A percentile compares a stretch with the other conserved stretches of the same genome.
These are phyloP conservation scores for Ambrosia hybrid DNA, from an alignment of 140 eudicot genomes.

Conservation along the genomic window DNA sequence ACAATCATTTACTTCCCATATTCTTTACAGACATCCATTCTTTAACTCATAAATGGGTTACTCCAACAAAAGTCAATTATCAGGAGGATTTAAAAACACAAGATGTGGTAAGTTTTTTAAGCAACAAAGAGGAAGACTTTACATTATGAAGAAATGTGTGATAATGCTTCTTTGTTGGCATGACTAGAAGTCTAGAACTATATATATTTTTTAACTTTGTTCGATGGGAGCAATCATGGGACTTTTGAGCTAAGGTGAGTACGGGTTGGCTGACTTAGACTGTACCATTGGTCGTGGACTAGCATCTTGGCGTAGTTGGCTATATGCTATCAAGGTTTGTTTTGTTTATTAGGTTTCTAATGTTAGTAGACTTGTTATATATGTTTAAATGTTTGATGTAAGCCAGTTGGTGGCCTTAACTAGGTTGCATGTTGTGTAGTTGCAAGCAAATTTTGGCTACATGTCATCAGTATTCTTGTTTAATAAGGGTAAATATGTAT, in stretches of 20 bases:
- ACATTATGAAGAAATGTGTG: conserved; percentile 80
- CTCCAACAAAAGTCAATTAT: conserved; percentile 9
- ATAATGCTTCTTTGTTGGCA: conserved; percentile 86
- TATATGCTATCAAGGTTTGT: conserved; percentile 4
- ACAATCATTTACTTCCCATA: background rate
- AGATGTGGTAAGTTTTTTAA: conserved; percentile 60
- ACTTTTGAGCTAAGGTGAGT: background rate
- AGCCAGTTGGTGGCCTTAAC: background rate
- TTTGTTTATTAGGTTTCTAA: background rate
- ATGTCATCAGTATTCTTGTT: conserved; percentile 4
- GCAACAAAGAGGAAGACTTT: conserved; percentile 85
- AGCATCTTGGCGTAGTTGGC: background rate
- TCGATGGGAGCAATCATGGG: background rate
- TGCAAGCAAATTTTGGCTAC: conserved; percentile 7
- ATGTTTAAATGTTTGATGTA: background rate
- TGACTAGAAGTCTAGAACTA: conserved; percentile 35
- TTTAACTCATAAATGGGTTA: conserved; percentile 21
- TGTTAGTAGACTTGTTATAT: background rate
- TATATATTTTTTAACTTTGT: background rate
- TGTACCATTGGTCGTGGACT: background rate
- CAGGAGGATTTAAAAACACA: conserved; percentile 10
- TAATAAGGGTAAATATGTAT: too few species aligned
- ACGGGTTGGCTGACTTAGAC: background rate
- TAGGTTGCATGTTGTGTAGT: background rate
- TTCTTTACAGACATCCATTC: conserved; percentile 6